Percentiles rank a stretch among this genome's conserved stretches.
phyloP scores from a whole-genome alignment of 148 eudicot genomes.

The Fallopia convolvulus region DNA sequence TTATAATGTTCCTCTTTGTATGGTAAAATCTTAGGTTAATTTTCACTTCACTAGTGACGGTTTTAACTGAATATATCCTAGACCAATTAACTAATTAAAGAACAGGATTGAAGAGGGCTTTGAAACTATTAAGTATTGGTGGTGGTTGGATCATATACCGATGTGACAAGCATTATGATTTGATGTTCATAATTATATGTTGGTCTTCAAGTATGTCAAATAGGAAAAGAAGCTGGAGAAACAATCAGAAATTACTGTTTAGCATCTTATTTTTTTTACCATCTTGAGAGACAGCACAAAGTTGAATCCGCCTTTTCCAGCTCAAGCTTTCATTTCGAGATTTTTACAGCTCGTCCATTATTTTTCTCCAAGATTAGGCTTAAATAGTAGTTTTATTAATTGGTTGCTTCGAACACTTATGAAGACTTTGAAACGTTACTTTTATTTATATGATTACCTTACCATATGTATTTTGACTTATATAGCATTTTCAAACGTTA shows the following conservation, averaged over 20 bases:
- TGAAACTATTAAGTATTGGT: neutral
- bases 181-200: slow-evolving; percentile 3
- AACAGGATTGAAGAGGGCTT: neutral
- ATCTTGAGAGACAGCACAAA: neutral
- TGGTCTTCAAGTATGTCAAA: slow-evolving; percentile 5
- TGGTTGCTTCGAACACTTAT: too few species aligned
- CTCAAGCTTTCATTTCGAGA: neutral
- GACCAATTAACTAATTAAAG: neutral
- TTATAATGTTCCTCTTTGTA: neutral
- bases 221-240: neutral
- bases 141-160: neutral
- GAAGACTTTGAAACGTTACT: neutral
- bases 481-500: too few species aligned
- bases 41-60: neutral
- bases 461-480: too few species aligned
- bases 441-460: neutral
- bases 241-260: neutral
- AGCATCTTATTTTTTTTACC: neutral
- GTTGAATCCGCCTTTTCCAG: neutral
- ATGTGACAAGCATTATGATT: slow-evolving; percentile 8
- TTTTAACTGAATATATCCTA: neutral
- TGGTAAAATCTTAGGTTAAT: neutral
- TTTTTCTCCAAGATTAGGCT: neutral
- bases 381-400: too few species aligned
- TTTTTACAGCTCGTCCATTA: neutral